These are phyloP conservation scores for Starmerella vaccinii DNA, from an alignment of 805 yeast species.

Conservation along the genomic window DNA sequence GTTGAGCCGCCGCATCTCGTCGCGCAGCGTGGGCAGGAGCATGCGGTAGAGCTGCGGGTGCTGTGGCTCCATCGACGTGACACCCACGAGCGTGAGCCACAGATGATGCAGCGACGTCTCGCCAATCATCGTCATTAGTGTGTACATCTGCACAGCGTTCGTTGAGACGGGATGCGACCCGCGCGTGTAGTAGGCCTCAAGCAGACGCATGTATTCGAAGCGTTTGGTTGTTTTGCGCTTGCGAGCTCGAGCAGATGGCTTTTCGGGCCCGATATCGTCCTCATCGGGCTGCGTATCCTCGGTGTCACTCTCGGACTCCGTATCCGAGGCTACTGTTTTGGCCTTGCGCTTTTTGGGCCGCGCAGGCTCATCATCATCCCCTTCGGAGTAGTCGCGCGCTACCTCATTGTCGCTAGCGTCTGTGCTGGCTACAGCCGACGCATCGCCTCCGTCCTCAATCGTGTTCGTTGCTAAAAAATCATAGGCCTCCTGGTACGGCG, in stretches of 20 bases:
- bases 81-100: conserved; percentile 86
- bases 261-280: conserved; percentile 4
- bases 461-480: conserved; percentile 32
- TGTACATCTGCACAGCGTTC: conserved; percentile 66
- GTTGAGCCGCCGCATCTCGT: conserved; percentile 68
- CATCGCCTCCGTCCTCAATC: conserved; percentile 19
- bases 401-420: neutral
- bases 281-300: conserved; percentile 20
- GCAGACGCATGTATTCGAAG: conserved; percentile 34
- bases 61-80: conserved; percentile 64
- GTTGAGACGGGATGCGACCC: conserved; percentile 75
- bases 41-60: conserved; percentile 63
- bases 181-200: conserved; percentile 70
- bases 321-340: conserved; percentile 5
- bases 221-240: conserved; percentile 17
- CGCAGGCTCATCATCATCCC: neutral
- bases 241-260: conserved; percentile 10
- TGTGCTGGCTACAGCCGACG: neutral
- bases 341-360: conserved; percentile 16
- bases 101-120: conserved; percentile 58
- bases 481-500: conserved; percentile 54
- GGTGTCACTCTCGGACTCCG: conserved; percentile 21
- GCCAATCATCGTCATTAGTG: conserved; percentile 69
- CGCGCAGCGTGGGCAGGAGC: conserved; percentile 62
- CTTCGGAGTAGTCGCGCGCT: neutral